Conservation (phyloP, 345 rosid genomes). For the Crucihimalaya himalaica region DNA sequence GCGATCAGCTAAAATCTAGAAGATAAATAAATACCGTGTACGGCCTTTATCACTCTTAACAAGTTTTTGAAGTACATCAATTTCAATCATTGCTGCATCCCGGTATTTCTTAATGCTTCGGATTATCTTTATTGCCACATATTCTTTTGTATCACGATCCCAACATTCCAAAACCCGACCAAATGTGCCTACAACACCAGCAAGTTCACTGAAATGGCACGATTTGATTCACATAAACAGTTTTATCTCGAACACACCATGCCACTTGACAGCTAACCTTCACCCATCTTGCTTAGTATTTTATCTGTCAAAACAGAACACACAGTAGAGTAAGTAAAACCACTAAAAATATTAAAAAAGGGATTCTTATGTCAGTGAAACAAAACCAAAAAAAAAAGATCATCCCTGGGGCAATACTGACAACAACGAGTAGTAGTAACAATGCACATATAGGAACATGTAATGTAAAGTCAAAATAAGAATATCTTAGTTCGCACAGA, state of each 20-base stretch:
- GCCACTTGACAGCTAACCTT: constrained; percentile 76
- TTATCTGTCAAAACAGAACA: constrained; percentile 51
- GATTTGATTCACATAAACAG: constrained; percentile 57
- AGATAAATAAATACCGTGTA: constrained; percentile 48
- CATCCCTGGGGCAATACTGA: background rate
- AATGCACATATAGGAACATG: background rate
- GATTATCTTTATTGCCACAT: constrained; percentile 68
- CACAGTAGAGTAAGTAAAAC: background rate
- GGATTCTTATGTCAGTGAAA: background rate
- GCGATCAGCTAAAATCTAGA: constrained; percentile 27
- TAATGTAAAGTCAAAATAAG: background rate
- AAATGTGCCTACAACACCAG: constrained; percentile 84
- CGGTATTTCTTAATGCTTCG: constrained; percentile 67
- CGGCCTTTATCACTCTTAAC: constrained; percentile 55
- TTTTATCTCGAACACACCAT: constrained; percentile 55
- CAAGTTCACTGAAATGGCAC: constrained; percentile 66
- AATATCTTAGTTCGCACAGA: background rate
- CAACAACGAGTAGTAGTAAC: background rate
- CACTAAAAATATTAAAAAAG: background rate
- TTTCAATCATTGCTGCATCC: constrained; percentile 76
- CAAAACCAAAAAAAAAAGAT: background rate
- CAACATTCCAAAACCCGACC: constrained; percentile 90
- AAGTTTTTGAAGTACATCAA: constrained; percentile 65
- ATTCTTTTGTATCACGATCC: constrained; percentile 65
- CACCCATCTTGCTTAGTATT: constrained; percentile 81